These are phyloP conservation scores for Pyronema domesticum DNA, from an alignment of 495 filamentous ascomycete genomes.

Conservation along the genomic window DNA sequence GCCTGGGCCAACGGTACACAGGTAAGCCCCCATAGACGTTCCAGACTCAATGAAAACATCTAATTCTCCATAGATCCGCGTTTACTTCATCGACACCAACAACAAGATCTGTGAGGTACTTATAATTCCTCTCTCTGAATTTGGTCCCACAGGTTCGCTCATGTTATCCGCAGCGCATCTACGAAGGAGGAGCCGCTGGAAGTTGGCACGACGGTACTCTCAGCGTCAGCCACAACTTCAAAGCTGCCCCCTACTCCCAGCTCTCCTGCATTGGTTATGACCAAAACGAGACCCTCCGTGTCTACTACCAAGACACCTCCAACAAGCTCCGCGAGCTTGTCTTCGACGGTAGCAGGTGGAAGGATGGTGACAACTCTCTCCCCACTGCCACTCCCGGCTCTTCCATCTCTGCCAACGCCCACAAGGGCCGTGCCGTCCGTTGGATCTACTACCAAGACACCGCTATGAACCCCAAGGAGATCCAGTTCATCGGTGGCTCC, in stretches of 20 bases:
- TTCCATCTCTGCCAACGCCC: not conserved
- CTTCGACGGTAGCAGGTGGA: constrained; percentile 2
- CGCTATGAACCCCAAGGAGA: not conserved
- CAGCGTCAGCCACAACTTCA: not conserved
- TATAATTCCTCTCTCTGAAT: no score
- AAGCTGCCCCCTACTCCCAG: constrained; percentile 5
- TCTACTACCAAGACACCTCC: constrained; percentile 10
- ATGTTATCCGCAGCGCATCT: not conserved
- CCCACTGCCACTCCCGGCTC: constrained; percentile 1
- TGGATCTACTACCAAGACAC: constrained; percentile 4
- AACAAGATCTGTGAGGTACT: no score
- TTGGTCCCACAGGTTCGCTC: no score
- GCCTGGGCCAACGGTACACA: constrained; percentile 6
- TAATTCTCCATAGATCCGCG: constrained; percentile 3
- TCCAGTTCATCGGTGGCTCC: not conserved
- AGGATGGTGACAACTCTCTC: not conserved
- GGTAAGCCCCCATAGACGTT: constrained; percentile 1
- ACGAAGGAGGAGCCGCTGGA: not conserved
- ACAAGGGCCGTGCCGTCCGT: not conserved
- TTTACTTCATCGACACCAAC: constrained; percentile 4
- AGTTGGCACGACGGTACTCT: constrained; percentile 8
- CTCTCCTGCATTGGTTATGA: constrained; percentile 3
- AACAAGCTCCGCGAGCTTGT: constrained; percentile 5
- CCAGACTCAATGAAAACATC: not conserved
- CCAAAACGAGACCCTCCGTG: not conserved